Base-by-base conservation (phyloP, 2,329 filamentous ascomycete genomes). In the Leptographium wingfieldii region DNA sequence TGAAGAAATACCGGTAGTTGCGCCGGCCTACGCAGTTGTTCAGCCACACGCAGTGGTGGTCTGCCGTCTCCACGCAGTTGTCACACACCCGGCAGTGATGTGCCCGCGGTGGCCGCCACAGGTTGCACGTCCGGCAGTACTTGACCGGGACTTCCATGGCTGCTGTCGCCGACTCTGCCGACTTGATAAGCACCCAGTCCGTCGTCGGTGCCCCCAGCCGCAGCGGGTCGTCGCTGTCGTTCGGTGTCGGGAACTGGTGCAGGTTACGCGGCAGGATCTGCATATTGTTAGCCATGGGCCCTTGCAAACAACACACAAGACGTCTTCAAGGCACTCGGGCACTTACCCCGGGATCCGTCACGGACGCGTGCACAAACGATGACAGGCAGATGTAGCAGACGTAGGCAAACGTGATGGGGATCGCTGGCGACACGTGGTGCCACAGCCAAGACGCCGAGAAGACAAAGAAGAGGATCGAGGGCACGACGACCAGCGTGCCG, bases 91-190 rank as follows among this genome's bases (percentile, higher is more conserved):
- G 88, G 73, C 94, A 99, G 74, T 99, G 94, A 70, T 99, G 95
- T 61, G 90, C 91, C 61, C 94, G 88, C 33, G 92, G 92, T 43
- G 94, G 94, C 2, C 94, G 88, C 94, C 94, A 99, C 66, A 99
- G 92, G 68, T 91, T 91, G 77, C 94, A 99, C 22, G 92, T 95
- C 70, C 92, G 92, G 81, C 94, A 99, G 74, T 95, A 96, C 74
- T 99, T 97, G 63, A 92, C 92, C 0, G 94, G 94, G 1, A 99
- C 92, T 71, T 99, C 94, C 90, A 99, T 96, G 6, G 92, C 92
- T 10, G 91, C 87, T 38, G 88, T 87, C 11, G 83, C 77, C 49
- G 77, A 84, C 62, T 86, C 86, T 46, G 87, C 83, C 11, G 90
- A 89, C 68, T 92, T 88, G 66, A 97, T 88, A 76, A 95, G 83